Evolutionary conservation across 306 rosid species (phyloP).

Genomic region (Geum urbanum): DNA sequence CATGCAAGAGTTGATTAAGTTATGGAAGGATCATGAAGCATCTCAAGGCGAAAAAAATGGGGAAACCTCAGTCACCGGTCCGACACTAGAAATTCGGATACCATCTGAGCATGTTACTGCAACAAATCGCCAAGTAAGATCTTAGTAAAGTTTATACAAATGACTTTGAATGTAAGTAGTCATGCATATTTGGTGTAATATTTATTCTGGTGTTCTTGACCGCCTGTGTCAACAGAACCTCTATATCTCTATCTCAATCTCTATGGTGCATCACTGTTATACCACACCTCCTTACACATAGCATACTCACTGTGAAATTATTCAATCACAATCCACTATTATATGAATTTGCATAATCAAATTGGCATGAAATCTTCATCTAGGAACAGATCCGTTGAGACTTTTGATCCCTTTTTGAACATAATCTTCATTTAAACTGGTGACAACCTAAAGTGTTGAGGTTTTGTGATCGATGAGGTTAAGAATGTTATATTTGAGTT

Average conservation of each 20-base stretch:
- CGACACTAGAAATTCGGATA: constrained; percentile 85
- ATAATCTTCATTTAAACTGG: neutral
- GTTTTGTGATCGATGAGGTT: too few species aligned
- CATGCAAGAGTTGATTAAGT: constrained; percentile 84
- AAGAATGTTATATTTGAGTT: too few species aligned
- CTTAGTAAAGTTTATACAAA: neutral
- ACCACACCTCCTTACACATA: too few species aligned
- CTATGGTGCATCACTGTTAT: too few species aligned
- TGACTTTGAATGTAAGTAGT: neutral
- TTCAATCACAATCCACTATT: too few species aligned
- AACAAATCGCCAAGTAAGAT: constrained; percentile 88
- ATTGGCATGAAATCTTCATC: neutral
- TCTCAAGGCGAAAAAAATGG: constrained; percentile 53
- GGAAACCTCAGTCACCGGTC: constrained; percentile 62
- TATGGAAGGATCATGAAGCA: constrained; percentile 74
- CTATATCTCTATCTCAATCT: neutral
- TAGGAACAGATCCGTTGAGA: neutral
- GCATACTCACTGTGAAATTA: too few species aligned
- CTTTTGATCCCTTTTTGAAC: neutral
- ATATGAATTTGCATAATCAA: too few species aligned
- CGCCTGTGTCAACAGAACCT: neutral
- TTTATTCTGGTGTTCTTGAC: neutral
- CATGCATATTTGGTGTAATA: neutral
- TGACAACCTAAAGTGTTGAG: too few species aligned
- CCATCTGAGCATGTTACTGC: constrained; percentile 90